These are phyloP conservation scores for Magnolia changhungtana DNA, from an alignment of 164 flowering plant species.

Conservation along the genomic window DNA sequence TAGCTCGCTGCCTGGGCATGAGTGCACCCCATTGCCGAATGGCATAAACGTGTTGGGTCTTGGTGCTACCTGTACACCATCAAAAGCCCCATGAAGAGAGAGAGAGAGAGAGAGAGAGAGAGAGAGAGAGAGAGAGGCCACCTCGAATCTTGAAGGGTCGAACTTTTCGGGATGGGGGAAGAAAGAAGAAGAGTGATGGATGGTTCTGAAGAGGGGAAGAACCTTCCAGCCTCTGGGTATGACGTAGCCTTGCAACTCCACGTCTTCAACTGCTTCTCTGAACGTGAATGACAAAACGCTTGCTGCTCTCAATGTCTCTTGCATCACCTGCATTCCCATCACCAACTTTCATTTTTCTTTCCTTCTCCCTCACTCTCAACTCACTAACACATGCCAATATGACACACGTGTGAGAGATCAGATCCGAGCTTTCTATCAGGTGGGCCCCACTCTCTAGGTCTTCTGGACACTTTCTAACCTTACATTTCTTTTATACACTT, in stretches of 20 bases:
- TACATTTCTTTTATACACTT: too few species aligned
- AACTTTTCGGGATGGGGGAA: slow-evolving; percentile 79
- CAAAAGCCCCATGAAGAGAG: not conserved
- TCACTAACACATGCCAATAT: not conserved
- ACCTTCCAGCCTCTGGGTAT: slow-evolving; percentile 97
- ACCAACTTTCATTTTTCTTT: not conserved
- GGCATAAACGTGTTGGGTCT: slow-evolving; percentile 81
- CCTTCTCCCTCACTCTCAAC: not conserved
- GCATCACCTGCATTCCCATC: slow-evolving; percentile 46
- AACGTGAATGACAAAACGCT: slow-evolving; percentile 80
- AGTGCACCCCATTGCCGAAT: slow-evolving; percentile 86
- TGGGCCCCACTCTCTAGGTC: not conserved
- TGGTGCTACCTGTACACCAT: slow-evolving; percentile 49
- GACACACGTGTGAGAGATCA: not conserved
- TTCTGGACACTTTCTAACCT: too few species aligned
- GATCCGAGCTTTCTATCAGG: not conserved
- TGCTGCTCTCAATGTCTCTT: slow-evolving; percentile 75
- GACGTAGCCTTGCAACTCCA: slow-evolving; percentile 71
- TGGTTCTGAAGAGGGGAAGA: slow-evolving; percentile 83
- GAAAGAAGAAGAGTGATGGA: slow-evolving; percentile 67
- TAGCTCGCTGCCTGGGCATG: slow-evolving; percentile 90
- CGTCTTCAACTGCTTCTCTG: slow-evolving; percentile 84
- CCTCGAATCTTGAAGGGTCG: slow-evolving; percentile 95
- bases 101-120: slow-evolving; percentile 3
- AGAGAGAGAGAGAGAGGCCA: slow-evolving; percentile 5